Evolutionary conservation across 257 asterid genomes (phyloP), one percentile per base, ranked within the genome.

Genomic region (Solanum lycopersicoides): DNA sequence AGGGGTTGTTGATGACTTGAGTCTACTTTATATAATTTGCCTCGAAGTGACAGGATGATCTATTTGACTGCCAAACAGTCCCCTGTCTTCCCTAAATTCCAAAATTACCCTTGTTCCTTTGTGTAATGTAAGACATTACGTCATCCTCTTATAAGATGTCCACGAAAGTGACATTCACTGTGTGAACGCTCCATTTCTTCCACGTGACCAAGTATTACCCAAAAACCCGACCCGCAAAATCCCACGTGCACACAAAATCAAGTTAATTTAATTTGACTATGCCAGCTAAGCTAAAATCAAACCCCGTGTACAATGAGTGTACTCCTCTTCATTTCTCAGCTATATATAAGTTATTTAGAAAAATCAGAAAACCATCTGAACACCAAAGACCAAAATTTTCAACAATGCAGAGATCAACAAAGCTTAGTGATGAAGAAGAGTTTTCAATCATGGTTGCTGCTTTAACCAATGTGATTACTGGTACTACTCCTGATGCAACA

Each of bases 391-490:
- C 80, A 18, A 73, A 42, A 42, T 9, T 42, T 41, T 39, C 23
- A 80, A 32, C 13, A 88, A 95, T 92, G 96, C 94, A 91, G 66
- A 91, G 91, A 92, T 91, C 97, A 89, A 88, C 84, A 83, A 87
- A 41, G 65, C 80, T 93, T 3, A 89, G 88, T 18, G 83, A 23
- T 3, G 98, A 96, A 42, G 94, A 95, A 16, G 98, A 96, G 87
- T 90, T 86, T 41, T 92, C 94, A 0, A 88, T 93, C 74, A 95
- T 96, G 98, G 97, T 95, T 4, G 86, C 94, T 1, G 94, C 99
- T 3, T 76, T 96, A 37, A 89, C 85, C 85, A 93, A 95, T 71
- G 98, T 95, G 7, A 91, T 96, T 4, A 72, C 93, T 0, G 96
- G 95, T 3, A 83, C 39, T 4, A 16, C 92, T 20, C 1, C 8